Conservation (phyloP, 1,284 basidiomycete genomes). For the Cryptococcus depauperatus region DNA sequence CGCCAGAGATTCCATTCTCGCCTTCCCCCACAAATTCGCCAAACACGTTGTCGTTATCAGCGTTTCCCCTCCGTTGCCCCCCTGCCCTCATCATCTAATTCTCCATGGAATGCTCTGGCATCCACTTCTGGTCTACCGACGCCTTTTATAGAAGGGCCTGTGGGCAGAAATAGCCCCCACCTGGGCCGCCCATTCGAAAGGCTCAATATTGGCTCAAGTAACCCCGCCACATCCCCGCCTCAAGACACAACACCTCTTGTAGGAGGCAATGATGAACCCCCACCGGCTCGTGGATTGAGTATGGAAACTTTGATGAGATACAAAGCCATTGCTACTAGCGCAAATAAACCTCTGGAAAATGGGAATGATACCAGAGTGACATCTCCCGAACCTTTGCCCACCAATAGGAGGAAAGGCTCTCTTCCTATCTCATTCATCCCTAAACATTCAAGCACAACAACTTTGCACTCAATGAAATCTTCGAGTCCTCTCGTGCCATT, state of each 20-base stretch:
- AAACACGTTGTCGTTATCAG: conserved; percentile 10
- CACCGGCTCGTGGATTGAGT: conserved; percentile 10
- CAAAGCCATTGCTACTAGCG: conserved; percentile 13
- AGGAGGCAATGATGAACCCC: too few relatives aligned
- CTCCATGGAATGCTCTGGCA: conserved; percentile 43
- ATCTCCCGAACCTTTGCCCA: conserved; percentile 11
- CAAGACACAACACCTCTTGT: background rate
- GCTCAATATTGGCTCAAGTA: conserved; percentile 31
- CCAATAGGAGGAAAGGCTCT: conserved; percentile 19
- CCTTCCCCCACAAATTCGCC: conserved; percentile 24
- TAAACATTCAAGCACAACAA: background rate
- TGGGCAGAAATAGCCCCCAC: conserved; percentile 33
- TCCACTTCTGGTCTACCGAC: conserved; percentile 44
- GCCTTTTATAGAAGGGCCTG: conserved; percentile 35
- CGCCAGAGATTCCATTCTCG: conserved; percentile 15
- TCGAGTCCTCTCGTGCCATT: conserved; percentile 16
- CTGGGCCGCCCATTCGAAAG: conserved; percentile 43
- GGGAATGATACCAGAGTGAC: too few relatives aligned
- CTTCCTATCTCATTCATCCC: conserved; percentile 14
- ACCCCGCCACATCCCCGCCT: conserved; percentile 2
- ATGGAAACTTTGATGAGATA: conserved; percentile 16
- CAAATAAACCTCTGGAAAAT: conserved; percentile 4
- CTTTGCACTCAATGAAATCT: conserved; percentile 8
- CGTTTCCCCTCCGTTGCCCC: conserved; percentile 11
- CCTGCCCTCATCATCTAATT: conserved; percentile 8